Conservation (phyloP, 202 grass and related monocot species). For the Setaria viridis region DNA sequence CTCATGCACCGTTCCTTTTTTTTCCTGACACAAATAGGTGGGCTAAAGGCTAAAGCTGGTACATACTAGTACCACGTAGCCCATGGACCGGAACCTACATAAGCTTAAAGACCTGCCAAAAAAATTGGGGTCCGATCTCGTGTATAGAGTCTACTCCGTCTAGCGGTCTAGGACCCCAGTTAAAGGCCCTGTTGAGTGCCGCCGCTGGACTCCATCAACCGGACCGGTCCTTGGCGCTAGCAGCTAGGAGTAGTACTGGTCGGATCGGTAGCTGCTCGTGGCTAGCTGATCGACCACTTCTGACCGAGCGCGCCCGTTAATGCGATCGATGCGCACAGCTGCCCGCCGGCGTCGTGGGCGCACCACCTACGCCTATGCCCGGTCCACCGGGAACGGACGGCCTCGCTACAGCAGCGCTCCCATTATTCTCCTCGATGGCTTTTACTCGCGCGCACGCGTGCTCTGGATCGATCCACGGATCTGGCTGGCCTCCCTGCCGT, state of each 20-base stretch:
- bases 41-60: neutral
- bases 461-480: neutral
- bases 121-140: conserved; percentile 21
- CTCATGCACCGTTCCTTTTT: neutral
- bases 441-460: neutral
- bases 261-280: neutral
- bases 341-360: conserved; percentile 28
- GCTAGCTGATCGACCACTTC: neutral
- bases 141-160: conserved; percentile 22
- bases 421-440: neutral
- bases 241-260: neutral
- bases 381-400: conserved; percentile 1
- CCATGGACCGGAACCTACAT: neutral
- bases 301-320: neutral
- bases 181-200: neutral
- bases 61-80: neutral
- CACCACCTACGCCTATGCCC: neutral
- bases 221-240: neutral
- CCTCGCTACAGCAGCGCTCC: neutral
- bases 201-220: neutral
- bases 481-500: neutral
- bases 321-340: conserved; percentile 38
- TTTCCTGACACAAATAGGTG: neutral
- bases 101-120: neutral
- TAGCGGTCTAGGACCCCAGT: conserved; percentile 14